Percentiles rank a stretch among this genome's conserved stretches.
Conservation (phyloP, 2,329 filamentous ascomycete species). For the Ceratocystis albifundus region DNA sequence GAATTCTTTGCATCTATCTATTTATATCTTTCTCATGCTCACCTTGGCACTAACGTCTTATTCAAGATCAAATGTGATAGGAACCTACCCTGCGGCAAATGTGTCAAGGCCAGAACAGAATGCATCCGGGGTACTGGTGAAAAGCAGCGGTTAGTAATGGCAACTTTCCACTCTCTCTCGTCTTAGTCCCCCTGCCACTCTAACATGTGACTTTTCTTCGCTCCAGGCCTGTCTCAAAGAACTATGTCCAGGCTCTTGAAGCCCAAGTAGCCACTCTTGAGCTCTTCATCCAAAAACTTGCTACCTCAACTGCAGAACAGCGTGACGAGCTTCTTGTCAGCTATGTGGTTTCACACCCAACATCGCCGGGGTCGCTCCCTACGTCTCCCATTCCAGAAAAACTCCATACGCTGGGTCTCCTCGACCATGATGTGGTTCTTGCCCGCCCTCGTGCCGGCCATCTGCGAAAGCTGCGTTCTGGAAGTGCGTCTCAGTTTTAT, state of each 20-base stretch:
- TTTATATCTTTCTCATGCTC: neutral
- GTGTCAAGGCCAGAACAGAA: slow-evolving; percentile 34
- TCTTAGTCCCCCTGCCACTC: neutral
- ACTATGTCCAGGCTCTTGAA: slow-evolving; percentile 39
- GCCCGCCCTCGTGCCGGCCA: slow-evolving; percentile 29
- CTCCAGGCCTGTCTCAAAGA: slow-evolving; percentile 35
- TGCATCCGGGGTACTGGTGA: slow-evolving; percentile 35
- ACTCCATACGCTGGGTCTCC: neutral
- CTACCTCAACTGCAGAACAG: slow-evolving; percentile 32
- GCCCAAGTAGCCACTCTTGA: slow-evolving; percentile 38
- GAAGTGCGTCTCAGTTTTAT: slow-evolving; percentile 19
- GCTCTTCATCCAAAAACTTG: slow-evolving; percentile 36
- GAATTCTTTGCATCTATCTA: neutral
- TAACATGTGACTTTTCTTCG: neutral
- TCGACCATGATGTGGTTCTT: slow-evolving; percentile 21
- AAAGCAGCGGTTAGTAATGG: slow-evolving; percentile 32
- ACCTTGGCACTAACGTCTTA: slow-evolving; percentile 27
- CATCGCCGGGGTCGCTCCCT: slow-evolving; percentile 24
- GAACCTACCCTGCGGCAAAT: slow-evolving; percentile 40
- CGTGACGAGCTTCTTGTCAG: slow-evolving; percentile 35
- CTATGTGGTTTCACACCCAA: slow-evolving; percentile 24
- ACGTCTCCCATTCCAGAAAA: neutral
- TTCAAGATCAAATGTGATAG: slow-evolving; percentile 42
- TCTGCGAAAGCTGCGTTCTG: slow-evolving; percentile 25
- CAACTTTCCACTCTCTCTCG: neutral